Evolutionary conservation across 148 eudicot genomes (phyloP), one percentile per base, ranked within the genome.

Genomic region (Talinum fruticosum): DNA sequence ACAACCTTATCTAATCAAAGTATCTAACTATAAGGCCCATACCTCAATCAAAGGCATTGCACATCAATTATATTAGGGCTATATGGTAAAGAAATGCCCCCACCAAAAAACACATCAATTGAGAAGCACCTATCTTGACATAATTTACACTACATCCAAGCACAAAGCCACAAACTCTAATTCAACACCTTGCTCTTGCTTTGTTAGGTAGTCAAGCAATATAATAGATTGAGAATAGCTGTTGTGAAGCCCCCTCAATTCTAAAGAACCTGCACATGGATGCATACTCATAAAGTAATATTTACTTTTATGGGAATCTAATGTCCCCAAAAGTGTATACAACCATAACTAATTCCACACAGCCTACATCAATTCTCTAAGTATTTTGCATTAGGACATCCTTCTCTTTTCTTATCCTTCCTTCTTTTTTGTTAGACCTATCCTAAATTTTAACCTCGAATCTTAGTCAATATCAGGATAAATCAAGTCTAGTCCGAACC

Each of bases 261-360:
- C 30, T 59, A 59, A 62, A 62, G 66, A 13, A 62, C 5, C 33
- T 62, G 66, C 66, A 62, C 66, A 62, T 62, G 66, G 66, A 62
- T 62, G 66, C 66, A 12, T 28, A 28, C 16, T 62, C 33, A 62
- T 62, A 62, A 62, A 28, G 66, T 28, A 62, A 28, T 51, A 18
- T 14, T 15, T 3, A 15, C 57, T 26, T 10, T 7, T 10, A n/a
- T 26, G 66, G 32, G 66, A 29, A 62, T 62, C 66, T 62, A 62
- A 28, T 62, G 66, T 62, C 8, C 66, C 66, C 66, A 28, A 62
- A 62, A 62, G 66, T 26, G 66, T 0, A 62, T 28, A 62, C 66
- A 62, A 26, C 33, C 33, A 62, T 62, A 28, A 62, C 66, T 62
- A 62, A 62, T 62, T n/a, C n/a, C n/a, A n/a, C n/a, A 62, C 66